Evolutionary conservation across 2,329 filamentous ascomycete species (phyloP), one percentile per base, ranked within the genome.

Genomic region (Dothistroma pini): DNA sequence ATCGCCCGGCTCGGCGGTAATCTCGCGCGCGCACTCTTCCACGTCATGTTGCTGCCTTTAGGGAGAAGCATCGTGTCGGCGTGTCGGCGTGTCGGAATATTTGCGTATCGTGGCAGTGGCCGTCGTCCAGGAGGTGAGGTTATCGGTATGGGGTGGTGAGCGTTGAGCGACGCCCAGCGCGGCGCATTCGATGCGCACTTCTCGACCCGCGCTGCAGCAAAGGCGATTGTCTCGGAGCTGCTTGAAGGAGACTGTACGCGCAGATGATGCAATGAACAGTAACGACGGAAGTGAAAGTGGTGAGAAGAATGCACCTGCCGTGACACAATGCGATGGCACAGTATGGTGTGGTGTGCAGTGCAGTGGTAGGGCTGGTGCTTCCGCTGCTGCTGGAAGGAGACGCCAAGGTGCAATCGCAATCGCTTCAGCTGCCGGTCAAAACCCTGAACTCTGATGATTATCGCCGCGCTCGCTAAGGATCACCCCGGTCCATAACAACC

Each of bases 21-120:
- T 72, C 86, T 85, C 71, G 89, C 83, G 79, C 86, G 90, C 68
- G 93, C 89, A 68, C 90, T 89, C 82, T 96, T 97, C 93, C 93
- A 97, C 76, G 87, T 92, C 73, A 93, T 84, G 75, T 91, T 90
- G 75, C 91, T 90, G 76, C 89, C 90, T 79, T 96, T 96, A 67
- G 91, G 90, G 70, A 96, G 86, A 80, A 97, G 86, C 93, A 97
- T 97, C 49, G 56, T 74, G 63, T 53, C 22, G n/a, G 51, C 41
- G 16, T 38, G 9, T n/a, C 14, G 54, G 51, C 2, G 25, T 16
- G 3, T 51, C n/a, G 10, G 49, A 8, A 10, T 38, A 11, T 11
- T 10, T 12, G 6, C 32, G 32, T 34, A 34, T 6, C 6, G 32
- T 12, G 32, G 32, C 12, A 14, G 41, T 19, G 8, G n/a, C 2